A percentile compares a stretch with the other conserved stretches of the same genome.
These are phyloP conservation scores for Oryza glaberrima DNA, from an alignment of 176 grass and related monocot species.

Conservation along the genomic window DNA sequence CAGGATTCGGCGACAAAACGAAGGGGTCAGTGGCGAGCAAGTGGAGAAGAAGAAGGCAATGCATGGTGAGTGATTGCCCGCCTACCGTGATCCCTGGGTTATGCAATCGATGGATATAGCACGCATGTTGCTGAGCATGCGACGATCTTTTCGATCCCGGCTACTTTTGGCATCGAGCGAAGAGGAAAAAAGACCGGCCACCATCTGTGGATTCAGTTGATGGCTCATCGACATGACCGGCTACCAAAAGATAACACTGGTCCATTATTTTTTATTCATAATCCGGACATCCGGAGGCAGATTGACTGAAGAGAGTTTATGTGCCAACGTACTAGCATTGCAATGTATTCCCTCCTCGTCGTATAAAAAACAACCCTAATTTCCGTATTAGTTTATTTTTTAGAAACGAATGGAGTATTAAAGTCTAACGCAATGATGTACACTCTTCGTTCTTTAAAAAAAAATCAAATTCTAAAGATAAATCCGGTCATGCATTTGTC, in stretches of 20 bases:
- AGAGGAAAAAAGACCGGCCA: background rate
- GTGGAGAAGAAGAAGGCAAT: constrained; percentile 24
- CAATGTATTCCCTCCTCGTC: too few relatives aligned
- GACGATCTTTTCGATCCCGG: background rate
- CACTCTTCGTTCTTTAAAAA: too few relatives aligned
- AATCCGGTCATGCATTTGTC: too few relatives aligned
- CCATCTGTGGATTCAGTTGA: background rate
- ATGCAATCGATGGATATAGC: background rate
- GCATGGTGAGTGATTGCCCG: background rate
- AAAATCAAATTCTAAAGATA: too few relatives aligned
- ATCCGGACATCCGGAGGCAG: background rate
- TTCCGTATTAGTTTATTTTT: too few relatives aligned
- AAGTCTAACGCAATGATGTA: too few relatives aligned
- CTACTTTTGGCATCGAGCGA: background rate
- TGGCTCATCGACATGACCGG: background rate
- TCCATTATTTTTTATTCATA: background rate
- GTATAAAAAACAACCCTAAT: too few relatives aligned
- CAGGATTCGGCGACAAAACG: constrained; percentile 35
- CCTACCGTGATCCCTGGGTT: background rate
- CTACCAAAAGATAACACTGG: background rate
- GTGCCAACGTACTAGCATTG: too few relatives aligned
- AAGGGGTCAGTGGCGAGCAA: background rate
- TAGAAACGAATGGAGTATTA: too few relatives aligned
- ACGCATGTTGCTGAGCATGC: constrained; percentile 16
- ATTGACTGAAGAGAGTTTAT: background rate